phyloP scores from a whole-genome alignment of 169 alveolate genomes.

The Cystoisospora suis region DNA sequence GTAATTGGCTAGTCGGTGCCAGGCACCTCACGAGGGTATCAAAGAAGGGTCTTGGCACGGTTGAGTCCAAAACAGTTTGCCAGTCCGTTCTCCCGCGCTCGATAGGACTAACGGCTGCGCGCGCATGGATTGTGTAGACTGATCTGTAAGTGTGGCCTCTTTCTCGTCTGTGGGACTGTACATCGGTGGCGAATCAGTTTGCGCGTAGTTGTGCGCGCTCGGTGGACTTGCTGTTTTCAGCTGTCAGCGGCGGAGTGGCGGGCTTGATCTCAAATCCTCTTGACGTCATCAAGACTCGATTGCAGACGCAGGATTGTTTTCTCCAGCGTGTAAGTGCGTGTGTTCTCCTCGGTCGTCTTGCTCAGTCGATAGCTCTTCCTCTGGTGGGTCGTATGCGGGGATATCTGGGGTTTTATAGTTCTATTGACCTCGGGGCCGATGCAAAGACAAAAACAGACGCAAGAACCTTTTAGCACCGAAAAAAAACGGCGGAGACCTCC shows the following conservation, averaged over 20 bases:
- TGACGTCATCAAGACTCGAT: constrained; percentile 95
- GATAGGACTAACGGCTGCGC: too few relatives aligned
- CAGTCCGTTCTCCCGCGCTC: too few relatives aligned
- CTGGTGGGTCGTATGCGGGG: background rate
- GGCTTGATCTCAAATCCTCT: constrained; percentile 94
- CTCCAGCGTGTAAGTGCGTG: background rate
- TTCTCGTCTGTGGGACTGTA: too few relatives aligned
- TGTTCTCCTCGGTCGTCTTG: background rate
- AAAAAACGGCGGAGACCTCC: too few relatives aligned
- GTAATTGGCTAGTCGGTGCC: too few relatives aligned
- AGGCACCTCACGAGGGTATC: too few relatives aligned
- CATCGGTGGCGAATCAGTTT: too few relatives aligned
- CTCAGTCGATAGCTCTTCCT: background rate
- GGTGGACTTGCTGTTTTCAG: constrained; percentile 89
- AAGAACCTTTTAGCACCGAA: background rate
- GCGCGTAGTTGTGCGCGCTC: too few relatives aligned
- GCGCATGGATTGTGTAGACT: too few relatives aligned
- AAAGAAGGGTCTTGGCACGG: too few relatives aligned
- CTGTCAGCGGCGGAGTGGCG: constrained; percentile 96
- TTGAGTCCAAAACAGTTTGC: too few relatives aligned
- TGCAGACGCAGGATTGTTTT: constrained; percentile 90
- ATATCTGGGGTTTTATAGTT: background rate
- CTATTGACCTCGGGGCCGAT: background rate
- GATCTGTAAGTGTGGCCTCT: too few relatives aligned
- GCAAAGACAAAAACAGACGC: background rate